Conservation (phyloP, 192 early-diverging fungal species). For the Obelidium mucronatum region DNA sequence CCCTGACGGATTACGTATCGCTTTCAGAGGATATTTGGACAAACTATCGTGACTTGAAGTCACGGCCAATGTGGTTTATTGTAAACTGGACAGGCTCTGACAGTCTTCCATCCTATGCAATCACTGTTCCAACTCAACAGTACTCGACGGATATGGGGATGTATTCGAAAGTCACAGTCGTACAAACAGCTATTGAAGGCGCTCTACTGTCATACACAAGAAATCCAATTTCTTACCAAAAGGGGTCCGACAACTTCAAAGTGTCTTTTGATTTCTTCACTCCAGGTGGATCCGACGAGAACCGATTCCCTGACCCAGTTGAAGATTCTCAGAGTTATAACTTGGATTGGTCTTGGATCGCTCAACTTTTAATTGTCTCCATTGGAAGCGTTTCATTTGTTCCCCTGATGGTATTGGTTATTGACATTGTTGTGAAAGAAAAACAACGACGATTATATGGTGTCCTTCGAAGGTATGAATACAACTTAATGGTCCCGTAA, state of each 20-base stretch:
- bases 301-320: neutral
- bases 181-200: constrained; percentile 32
- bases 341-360: neutral
- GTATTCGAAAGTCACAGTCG: neutral
- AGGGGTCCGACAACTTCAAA: neutral
- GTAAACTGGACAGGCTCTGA: constrained; percentile 15
- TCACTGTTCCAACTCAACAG: neutral
- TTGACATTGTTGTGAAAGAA: constrained; percentile 35
- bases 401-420: constrained; percentile 29
- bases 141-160: neutral
- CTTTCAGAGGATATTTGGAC: too few species aligned
- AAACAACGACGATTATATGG: constrained; percentile 35
- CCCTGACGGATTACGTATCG: too few species aligned
- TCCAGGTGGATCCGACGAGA: constrained; percentile 1
- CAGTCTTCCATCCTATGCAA: neutral
- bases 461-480: constrained; percentile 19
- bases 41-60: too few species aligned
- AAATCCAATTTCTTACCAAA: neutral
- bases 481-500: neutral
- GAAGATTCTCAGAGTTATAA: neutral
- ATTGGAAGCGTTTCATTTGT: constrained; percentile 21
- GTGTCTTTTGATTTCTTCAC: constrained; percentile 33
- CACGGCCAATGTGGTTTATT: too few species aligned
- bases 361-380: constrained; percentile 16
- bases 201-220: constrained; percentile 29